phyloP scores from a whole-genome alignment of 2,329 filamentous ascomycete species.

The Colletotrichum higginsianum region DNA sequence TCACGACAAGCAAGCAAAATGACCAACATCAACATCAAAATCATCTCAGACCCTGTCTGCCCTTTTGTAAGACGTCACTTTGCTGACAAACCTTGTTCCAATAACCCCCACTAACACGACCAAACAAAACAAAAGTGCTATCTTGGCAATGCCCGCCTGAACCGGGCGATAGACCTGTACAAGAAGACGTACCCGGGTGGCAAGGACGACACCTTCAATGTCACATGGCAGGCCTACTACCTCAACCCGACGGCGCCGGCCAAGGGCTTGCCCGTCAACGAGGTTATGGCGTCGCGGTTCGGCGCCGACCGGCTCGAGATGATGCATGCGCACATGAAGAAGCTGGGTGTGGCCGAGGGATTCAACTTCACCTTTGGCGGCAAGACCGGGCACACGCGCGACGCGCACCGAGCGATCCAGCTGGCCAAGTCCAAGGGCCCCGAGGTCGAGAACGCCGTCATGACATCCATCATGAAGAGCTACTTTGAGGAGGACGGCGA shows the following conservation, averaged over 20 bases:
- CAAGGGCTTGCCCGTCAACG: constrained; percentile 60
- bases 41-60: constrained; percentile 87
- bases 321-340: constrained; percentile 70
- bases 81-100: background rate
- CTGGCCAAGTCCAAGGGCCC: constrained; percentile 69
- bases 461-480: constrained; percentile 74
- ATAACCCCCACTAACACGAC: constrained; percentile 43
- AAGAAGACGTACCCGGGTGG: constrained; percentile 72
- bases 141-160: constrained; percentile 82
- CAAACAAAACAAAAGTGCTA: constrained; percentile 72
- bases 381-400: constrained; percentile 81
- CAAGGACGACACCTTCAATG: constrained; percentile 76
- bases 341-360: constrained; percentile 74
- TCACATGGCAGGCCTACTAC: constrained; percentile 86
- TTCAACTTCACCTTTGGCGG: constrained; percentile 82
- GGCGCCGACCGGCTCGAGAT: constrained; percentile 72
- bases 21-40: constrained; percentile 82
- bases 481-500: constrained; percentile 78
- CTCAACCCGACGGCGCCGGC: constrained; percentile 76
- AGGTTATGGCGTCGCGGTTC: constrained; percentile 75
- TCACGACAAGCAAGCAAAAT: constrained; percentile 59
- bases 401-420: constrained; percentile 84
- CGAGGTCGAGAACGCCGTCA: constrained; percentile 71
- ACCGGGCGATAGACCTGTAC: constrained; percentile 79
- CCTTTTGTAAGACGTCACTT: constrained; percentile 63